phyloP scores from a whole-genome alignment of 208 protist genomes.

The Endotrypanum monterogeii region DNA sequence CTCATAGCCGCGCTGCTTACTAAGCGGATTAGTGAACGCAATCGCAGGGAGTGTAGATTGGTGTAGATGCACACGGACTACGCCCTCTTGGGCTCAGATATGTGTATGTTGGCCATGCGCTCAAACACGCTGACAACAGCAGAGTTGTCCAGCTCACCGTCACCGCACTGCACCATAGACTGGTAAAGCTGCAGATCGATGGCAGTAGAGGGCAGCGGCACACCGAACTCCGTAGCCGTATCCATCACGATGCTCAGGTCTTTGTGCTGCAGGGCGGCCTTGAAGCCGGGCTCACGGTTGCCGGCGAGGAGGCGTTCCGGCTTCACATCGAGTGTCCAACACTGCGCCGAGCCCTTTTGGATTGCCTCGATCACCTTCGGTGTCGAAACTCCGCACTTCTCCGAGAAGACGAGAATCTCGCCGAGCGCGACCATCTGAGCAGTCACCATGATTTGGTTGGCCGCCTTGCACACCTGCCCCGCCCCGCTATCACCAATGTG shows the following conservation, averaged over 20 bases:
- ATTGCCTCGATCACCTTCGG: conserved; percentile 87
- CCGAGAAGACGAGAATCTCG: conserved; percentile 93
- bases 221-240: conserved; percentile 85
- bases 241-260: conserved; percentile 93
- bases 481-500: conserved; percentile 86
- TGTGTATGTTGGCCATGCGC: conserved; percentile 79
- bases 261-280: conserved; percentile 95
- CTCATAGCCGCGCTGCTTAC: neutral
- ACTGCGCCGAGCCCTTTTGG: conserved; percentile 91
- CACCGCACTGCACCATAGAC: conserved; percentile 86
- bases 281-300: conserved; percentile 95
- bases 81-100: conserved; percentile 72
- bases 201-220: conserved; percentile 88
- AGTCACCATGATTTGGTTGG: conserved; percentile 96
- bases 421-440: conserved; percentile 94
- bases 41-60: neutral
- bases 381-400: conserved; percentile 90
- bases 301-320: conserved; percentile 91
- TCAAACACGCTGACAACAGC: conserved; percentile 94
- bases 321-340: conserved; percentile 93
- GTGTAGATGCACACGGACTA: neutral
- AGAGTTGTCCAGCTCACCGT: conserved; percentile 93
- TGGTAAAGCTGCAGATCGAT: conserved; percentile 93
- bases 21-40: neutral
- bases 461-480: conserved; percentile 96